Conservation (phyloP, 2,329 filamentous ascomycete genomes). For the Fusarium pilosicola region DNA sequence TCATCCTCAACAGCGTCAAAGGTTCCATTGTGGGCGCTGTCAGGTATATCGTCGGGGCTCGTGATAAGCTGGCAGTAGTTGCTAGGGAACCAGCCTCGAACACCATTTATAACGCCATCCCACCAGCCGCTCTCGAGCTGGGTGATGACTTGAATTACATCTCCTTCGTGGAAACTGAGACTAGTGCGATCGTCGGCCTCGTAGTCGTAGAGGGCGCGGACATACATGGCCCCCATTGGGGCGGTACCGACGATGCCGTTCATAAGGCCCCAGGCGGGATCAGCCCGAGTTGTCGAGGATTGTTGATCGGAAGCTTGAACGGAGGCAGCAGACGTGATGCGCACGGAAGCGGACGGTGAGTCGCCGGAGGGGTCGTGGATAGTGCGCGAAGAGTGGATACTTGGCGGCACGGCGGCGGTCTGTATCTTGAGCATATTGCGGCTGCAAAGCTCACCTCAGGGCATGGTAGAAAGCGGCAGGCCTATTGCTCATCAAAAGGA, state of each 20-base stretch:
- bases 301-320: constrained; percentile 41
- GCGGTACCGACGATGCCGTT: constrained; percentile 69
- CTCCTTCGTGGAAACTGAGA: constrained; percentile 94
- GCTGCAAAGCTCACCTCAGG: constrained; percentile 48
- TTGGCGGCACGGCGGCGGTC: constrained; percentile 46
- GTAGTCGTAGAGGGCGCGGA: constrained; percentile 97
- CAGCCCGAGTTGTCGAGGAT: constrained; percentile 39
- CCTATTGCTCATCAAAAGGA: constrained; percentile 44
- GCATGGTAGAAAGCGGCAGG: constrained; percentile 48
- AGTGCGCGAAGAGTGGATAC: constrained; percentile 47
- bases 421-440: constrained; percentile 47
- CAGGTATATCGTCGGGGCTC: constrained; percentile 76
- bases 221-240: constrained; percentile 80
- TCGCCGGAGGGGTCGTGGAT: constrained; percentile 45
- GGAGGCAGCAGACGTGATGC: constrained; percentile 42
- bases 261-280: constrained; percentile 56
- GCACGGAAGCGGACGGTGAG: constrained; percentile 43
- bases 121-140: constrained; percentile 99
- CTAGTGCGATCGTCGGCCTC: constrained; percentile 97
- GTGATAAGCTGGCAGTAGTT: constrained; percentile 95
- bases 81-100: constrained; percentile 98
- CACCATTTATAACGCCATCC: constrained; percentile 97
- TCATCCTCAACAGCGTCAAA: constrained; percentile 70
- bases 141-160: constrained; percentile 98
- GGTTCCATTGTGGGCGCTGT: constrained; percentile 65